phyloP scores from a whole-genome alignment of 306 rosid genomes.

The Argentina anserina region DNA sequence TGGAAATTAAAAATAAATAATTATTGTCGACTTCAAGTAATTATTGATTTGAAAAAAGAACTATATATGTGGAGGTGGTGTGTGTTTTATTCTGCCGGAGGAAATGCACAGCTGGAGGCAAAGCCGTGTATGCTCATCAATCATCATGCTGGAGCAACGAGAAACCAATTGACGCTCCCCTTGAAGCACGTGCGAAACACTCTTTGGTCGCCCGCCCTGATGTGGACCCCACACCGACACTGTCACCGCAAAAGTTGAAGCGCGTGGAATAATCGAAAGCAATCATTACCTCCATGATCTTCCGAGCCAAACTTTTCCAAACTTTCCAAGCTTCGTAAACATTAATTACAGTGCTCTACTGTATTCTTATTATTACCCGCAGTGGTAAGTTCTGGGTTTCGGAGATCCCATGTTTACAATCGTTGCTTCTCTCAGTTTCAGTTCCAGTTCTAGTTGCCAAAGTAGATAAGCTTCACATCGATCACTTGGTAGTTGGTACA shows the following conservation, averaged over 20 bases:
- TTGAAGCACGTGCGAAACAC: background rate
- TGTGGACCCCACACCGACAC: background rate
- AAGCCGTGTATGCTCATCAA: background rate
- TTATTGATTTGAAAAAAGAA: too few relatives aligned
- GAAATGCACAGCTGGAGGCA: background rate
- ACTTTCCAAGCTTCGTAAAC: background rate
- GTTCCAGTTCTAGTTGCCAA: too few relatives aligned
- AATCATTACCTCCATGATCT: background rate
- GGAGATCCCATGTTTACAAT: conserved; percentile 34
- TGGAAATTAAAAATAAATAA: too few relatives aligned
- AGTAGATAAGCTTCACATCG: too few relatives aligned
- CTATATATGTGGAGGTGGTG: too few relatives aligned
- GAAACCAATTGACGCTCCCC: background rate
- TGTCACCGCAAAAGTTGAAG: background rate
- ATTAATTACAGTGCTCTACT: background rate
- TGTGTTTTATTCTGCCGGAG: too few relatives aligned
- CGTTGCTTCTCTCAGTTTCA: too few relatives aligned
- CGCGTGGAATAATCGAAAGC: conserved; percentile 11
- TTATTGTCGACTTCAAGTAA: too few relatives aligned
- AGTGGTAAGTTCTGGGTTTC: background rate
- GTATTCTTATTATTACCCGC: background rate
- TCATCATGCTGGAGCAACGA: background rate
- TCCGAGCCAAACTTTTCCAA: background rate
- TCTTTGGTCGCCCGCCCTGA: background rate
- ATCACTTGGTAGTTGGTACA: too few relatives aligned